These are phyloP conservation scores for Sphagnurus paluster DNA, from an alignment of 1,284 basidiomycete species.

Conservation along the genomic window DNA sequence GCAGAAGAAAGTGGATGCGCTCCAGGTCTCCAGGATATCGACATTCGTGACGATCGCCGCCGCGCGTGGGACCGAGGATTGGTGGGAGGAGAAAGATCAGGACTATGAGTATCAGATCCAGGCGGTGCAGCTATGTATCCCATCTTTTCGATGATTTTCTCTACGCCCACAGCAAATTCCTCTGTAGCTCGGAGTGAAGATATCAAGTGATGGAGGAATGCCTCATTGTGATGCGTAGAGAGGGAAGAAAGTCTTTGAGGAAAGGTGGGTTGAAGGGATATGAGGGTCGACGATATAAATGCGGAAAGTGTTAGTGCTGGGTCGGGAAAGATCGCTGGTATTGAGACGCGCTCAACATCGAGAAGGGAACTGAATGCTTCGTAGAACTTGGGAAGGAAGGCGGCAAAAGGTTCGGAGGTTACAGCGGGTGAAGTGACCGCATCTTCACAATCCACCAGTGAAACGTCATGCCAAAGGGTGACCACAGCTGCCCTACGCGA, in stretches of 20 bases:
- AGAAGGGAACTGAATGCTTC: conserved; percentile 65
- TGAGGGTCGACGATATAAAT: conserved; percentile 80
- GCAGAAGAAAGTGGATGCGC: conserved; percentile 36
- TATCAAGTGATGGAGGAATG: conserved; percentile 71
- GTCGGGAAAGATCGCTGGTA: conserved; percentile 82
- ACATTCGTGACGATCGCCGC: conserved; percentile 68
- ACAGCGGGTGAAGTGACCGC: conserved; percentile 22
- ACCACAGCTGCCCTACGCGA: conserved; percentile 68
- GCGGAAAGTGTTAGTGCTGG: conserved; percentile 72
- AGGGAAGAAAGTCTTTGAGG: conserved; percentile 73
- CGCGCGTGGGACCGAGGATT: conserved; percentile 28
- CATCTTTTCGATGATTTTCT: conserved; percentile 77
- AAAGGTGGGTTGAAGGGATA: conserved; percentile 77
- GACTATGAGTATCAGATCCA: conserved; percentile 3
- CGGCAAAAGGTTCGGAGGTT: conserved; percentile 44
- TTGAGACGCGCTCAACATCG: conserved; percentile 69
- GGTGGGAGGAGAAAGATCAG: conserved; percentile 5
- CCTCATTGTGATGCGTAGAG: conserved; percentile 60
- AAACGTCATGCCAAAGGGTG: conserved; percentile 64
- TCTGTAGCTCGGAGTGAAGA: conserved; percentile 72
- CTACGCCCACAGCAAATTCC: conserved; percentile 72
- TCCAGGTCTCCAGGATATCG: conserved; percentile 64
- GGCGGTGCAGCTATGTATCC: conserved; percentile 19
- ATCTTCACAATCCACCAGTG: conserved; percentile 50
- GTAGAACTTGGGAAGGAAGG: conserved; percentile 78